These are phyloP conservation scores for Botrytis squamosa DNA, from an alignment of 2,329 filamentous ascomycete species.

Conservation along the genomic window DNA sequence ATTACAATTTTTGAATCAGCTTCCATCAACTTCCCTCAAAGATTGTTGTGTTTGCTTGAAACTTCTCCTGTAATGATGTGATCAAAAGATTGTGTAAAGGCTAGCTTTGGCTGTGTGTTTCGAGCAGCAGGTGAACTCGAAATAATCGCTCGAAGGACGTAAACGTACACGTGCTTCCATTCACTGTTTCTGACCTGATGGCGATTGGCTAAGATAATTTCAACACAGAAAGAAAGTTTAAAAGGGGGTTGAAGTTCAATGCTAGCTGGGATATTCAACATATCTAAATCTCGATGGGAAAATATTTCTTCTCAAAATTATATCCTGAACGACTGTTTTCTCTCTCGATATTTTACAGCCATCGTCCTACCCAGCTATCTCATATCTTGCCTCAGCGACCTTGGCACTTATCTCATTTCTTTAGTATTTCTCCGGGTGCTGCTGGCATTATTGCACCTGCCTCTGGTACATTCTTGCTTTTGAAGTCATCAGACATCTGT, in stretches of 20 bases:
- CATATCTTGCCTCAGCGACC: not conserved
- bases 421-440: slow-evolving; percentile 50
- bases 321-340: not conserved
- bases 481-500: slow-evolving; percentile 72
- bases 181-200: not conserved
- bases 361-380: not conserved
- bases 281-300: not conserved
- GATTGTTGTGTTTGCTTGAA: not conserved
- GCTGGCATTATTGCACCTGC: slow-evolving; percentile 62
- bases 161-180: not conserved
- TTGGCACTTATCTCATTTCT: not conserved
- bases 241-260: not conserved
- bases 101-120: not conserved
- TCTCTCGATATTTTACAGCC: not conserved
- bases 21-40: not conserved
- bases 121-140: not conserved
- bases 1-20: not conserved
- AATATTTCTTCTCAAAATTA: not conserved
- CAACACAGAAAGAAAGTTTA: not conserved
- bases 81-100: not conserved
- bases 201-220: not conserved
- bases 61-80: not conserved
- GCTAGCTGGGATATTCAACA: not conserved
- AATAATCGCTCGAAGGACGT: not conserved
- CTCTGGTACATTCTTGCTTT: slow-evolving; percentile 58